phyloP scores from a whole-genome alignment of 2,329 filamentous ascomycete species.

The Ophiostoma angusticollis region DNA sequence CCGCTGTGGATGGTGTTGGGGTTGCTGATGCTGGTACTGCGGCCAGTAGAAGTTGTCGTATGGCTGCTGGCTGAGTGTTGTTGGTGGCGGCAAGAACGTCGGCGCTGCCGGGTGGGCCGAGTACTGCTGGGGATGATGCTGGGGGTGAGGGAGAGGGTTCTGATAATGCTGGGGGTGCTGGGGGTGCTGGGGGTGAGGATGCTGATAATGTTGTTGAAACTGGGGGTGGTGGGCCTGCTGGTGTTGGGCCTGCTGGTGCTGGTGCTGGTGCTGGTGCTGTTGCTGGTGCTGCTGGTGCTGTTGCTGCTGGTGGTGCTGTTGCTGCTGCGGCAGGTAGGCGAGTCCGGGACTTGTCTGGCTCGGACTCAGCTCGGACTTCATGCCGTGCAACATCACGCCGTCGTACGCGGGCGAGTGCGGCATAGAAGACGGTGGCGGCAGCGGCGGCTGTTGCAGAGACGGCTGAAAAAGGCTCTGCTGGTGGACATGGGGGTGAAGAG shows the following conservation, averaged over 20 bases:
- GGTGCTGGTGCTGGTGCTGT: constrained; percentile 5
- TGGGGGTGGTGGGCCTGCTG: neutral
- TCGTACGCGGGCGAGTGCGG: constrained; percentile 4
- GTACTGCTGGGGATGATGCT: constrained; percentile 4
- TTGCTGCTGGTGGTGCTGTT: constrained; percentile 1
- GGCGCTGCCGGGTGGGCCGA: constrained; percentile 3
- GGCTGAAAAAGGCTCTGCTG: neutral
- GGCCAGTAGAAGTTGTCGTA: constrained; percentile 9
- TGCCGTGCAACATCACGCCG: constrained; percentile 5
- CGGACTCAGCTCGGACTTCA: constrained; percentile 7
- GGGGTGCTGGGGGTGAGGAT: neutral
- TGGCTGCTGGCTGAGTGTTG: constrained; percentile 6
- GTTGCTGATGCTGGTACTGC: constrained; percentile 7
- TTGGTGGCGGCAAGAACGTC: constrained; percentile 7
- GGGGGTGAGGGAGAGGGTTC: constrained; percentile 3
- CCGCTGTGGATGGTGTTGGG: neutral
- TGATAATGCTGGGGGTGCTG: constrained; percentile 6
- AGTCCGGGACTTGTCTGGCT: too few relatives aligned
- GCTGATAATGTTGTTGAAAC: constrained; percentile 1
- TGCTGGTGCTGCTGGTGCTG: constrained; percentile 2
- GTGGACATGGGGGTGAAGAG: constrained; percentile 1
- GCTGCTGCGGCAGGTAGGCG: constrained; percentile 1
- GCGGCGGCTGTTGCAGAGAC: constrained; percentile 1
- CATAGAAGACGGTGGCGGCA: neutral
- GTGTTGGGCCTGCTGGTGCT: constrained; percentile 3